Base-by-base conservation (phyloP, 2,329 filamentous ascomycete genomes). In the Penicillium sp. region DNA sequence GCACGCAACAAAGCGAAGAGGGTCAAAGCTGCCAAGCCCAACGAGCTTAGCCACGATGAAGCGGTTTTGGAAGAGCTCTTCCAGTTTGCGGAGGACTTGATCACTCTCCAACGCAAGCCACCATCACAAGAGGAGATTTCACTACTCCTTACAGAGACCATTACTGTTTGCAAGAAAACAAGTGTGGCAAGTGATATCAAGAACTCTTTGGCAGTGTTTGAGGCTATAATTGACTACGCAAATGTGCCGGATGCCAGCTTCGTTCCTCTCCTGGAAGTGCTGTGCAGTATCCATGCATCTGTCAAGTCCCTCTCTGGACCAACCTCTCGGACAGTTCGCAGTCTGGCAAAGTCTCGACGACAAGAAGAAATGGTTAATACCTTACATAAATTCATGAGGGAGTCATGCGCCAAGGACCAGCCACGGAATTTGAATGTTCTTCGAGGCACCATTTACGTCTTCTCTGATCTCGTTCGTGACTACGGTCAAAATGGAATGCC, bases 281-380 rank as follows among this genome's bases (percentile, higher is more conserved):
- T 76, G 33, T 76, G 73, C 64, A 74, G 71, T 53, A 76, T 76
- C 24, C 72, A 75, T 61, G 71, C 72, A 33, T 75, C 73, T 18
- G 73, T 76, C 28, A 75, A 72, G 51, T 67, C 72, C 31, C 57
- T 76, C 21, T 73, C 72, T 29, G 73, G 72, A 5, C 73, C 72
- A 23, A 76, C 73, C 1, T 74, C 73, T 15, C 65, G 72, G 48
- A 71, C 70, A 26, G 73, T 75, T 29, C 70, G 73, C 36, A 75
- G 70, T 53, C 53, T 76, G 15, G 71, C 70, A 10, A 75, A 72
- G 53, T 75, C 73, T 15, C 63, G 61, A 24, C 65, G 68, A 47
- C 70, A 73, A 45, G 47, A 52, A n/a, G 66, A 73, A 46, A 74
- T 76, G 71, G 57, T 74, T 28, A 60, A 65, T n/a, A 62, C 60